Percentiles rank a stretch among this genome's conserved stretches.
These are phyloP conservation scores for Exophiala phaeomuriformis DNA, from an alignment of 2,329 filamentous ascomycete genomes.

Conservation along the genomic window DNA sequence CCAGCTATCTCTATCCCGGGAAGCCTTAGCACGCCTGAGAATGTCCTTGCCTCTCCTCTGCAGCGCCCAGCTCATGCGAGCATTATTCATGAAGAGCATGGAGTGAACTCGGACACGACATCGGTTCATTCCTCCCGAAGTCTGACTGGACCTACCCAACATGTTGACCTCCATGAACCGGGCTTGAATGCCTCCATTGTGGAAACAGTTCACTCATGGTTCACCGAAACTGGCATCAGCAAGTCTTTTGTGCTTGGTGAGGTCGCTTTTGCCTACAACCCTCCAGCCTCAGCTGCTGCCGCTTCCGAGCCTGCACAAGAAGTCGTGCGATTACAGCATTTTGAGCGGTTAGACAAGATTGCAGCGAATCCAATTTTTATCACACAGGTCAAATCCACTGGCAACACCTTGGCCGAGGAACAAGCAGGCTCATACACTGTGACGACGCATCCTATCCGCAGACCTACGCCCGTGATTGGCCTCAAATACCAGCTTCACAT, in stretches of 20 bases:
- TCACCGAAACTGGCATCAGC: constrained; percentile 65
- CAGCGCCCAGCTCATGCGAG: constrained; percentile 37
- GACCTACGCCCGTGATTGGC: constrained; percentile 60
- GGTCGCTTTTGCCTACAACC: constrained; percentile 77
- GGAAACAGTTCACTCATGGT: constrained; percentile 80
- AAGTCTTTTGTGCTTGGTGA: constrained; percentile 75
- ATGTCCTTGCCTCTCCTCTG: constrained; percentile 21
- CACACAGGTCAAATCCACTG: constrained; percentile 33
- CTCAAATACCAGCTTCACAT: constrained; percentile 89
- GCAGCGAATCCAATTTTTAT: constrained; percentile 91
- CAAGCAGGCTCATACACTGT: constrained; percentile 74
- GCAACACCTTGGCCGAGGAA: constrained; percentile 30
- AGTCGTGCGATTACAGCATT: constrained; percentile 79
- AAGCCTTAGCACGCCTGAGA: constrained; percentile 33
- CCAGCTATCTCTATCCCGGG: constrained; percentile 22
- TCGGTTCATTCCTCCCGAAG: constrained; percentile 81
- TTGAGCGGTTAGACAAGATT: constrained; percentile 78
- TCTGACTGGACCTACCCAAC: constrained; percentile 61
- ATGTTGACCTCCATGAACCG: constrained; percentile 70
- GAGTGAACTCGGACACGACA: constrained; percentile 69
- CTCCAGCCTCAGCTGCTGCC: constrained; percentile 32
- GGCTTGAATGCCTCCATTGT: constrained; percentile 85
- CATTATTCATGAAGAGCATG: constrained; percentile 56
- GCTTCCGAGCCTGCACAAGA: constrained; percentile 43
- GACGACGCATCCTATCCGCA: constrained; percentile 61